A percentile compares a stretch with the other conserved stretches of the same genome.
These are phyloP conservation scores for Chamaecrista fasciculata DNA, from an alignment of 306 rosid genomes.

Conservation along the genomic window DNA sequence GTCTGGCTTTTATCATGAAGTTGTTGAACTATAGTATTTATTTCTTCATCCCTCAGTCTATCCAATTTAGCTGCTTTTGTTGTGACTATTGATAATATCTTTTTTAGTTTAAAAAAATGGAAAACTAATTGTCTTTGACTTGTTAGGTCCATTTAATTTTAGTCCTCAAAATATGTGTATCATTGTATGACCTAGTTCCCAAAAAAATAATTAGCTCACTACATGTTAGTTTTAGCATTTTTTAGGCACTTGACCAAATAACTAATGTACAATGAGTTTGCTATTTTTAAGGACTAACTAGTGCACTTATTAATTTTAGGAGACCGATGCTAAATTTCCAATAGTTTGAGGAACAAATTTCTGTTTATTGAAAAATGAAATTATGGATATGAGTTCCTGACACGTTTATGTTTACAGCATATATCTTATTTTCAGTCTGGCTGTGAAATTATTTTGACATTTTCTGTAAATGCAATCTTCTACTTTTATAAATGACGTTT, in stretches of 20 bases:
- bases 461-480: constrained; percentile 1
- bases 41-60: not conserved
- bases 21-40: not conserved
- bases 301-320: too few relatives aligned
- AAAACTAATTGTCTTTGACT: too few relatives aligned
- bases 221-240: too few relatives aligned
- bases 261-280: too few relatives aligned
- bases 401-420: constrained; percentile 1
- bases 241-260: too few relatives aligned
- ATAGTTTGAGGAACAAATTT: not conserved
- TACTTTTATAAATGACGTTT: constrained; percentile 23
- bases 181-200: too few relatives aligned
- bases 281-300: too few relatives aligned
- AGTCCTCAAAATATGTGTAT: too few relatives aligned
- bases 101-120: not conserved
- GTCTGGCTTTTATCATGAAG: not conserved
- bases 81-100: not conserved
- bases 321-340: too few relatives aligned
- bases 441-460: constrained; percentile 9
- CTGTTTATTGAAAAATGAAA: too few relatives aligned
- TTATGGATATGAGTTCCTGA: not conserved
- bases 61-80: not conserved
- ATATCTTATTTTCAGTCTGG: not conserved
- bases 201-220: too few relatives aligned
- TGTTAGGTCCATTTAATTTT: too few relatives aligned